Evolutionary conservation across 2,329 filamentous ascomycete species (phyloP).

Genomic region (Calonectria multiphialidica): DNA sequence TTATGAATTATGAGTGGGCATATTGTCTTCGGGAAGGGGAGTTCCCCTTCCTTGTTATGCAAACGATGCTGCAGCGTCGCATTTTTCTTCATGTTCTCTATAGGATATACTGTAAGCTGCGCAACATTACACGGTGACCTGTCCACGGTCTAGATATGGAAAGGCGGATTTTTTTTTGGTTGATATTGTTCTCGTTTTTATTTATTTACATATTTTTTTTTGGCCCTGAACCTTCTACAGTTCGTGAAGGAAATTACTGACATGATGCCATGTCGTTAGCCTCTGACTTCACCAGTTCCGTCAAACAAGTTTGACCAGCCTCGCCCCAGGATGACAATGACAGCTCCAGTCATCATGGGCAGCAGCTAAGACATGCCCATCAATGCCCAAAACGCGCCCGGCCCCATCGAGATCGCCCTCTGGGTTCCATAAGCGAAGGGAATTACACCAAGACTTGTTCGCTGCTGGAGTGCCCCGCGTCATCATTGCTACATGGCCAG

Average conservation of each 20-base stretch:
- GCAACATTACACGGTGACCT: background rate
- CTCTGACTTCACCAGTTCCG: background rate
- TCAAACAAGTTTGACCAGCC: background rate
- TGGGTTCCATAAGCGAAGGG: background rate
- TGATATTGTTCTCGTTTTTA: background rate
- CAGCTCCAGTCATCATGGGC: slow-evolving; percentile 4
- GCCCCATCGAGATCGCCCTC: background rate
- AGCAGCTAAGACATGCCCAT: background rate
- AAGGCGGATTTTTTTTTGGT: background rate
- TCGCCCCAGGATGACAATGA: background rate
- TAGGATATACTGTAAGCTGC: background rate
- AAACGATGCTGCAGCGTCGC: background rate
- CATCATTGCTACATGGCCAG: slow-evolving; percentile 39
- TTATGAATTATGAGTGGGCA: slow-evolving; percentile 22
- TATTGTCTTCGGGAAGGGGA: background rate
- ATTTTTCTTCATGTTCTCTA: background rate
- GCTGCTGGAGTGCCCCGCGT: slow-evolving; percentile 36
- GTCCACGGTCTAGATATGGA: background rate
- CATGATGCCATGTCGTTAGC: background rate
- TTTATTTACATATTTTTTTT: background rate
- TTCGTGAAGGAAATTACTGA: no score
- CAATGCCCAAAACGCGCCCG: slow-evolving; percentile 9
- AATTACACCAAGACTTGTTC: background rate
- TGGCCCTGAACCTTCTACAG: background rate
- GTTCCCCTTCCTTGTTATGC: background rate